Evolutionary conservation across 306 rosid genomes (phyloP).

Genomic region (Cucumis melo): DNA sequence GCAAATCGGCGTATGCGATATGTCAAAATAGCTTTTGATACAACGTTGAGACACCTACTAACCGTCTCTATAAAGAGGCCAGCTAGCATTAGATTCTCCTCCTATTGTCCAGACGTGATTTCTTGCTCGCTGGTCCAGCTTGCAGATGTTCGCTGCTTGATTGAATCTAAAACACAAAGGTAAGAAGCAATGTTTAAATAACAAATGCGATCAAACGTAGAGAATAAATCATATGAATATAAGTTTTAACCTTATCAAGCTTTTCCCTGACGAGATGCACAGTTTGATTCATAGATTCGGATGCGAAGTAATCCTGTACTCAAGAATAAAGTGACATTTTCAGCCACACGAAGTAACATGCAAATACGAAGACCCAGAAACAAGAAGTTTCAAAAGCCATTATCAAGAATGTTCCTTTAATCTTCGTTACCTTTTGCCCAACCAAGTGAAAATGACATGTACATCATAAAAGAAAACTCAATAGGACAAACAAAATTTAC

Average conservation of each 20-base stretch:
- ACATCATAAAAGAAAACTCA: not conserved
- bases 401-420: not conserved
- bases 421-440: not conserved
- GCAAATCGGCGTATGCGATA: not conserved
- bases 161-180: slow-evolving; percentile 35
- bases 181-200: not conserved
- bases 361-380: not conserved
- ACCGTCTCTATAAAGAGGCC: not conserved
- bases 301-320: slow-evolving; percentile 66
- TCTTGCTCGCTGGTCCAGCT: slow-evolving; percentile 48
- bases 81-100: slow-evolving; percentile 50
- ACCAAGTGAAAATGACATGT: not conserved
- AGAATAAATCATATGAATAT: not conserved
- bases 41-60: not conserved
- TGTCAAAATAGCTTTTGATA: not conserved
- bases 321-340: slow-evolving; percentile 7
- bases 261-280: slow-evolving; percentile 62
- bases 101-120: slow-evolving; percentile 56
- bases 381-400: not conserved
- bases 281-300: slow-evolving; percentile 76
- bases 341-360: not conserved
- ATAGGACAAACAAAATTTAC: not conserved
- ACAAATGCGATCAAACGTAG: not conserved
- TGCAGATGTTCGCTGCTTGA: slow-evolving; percentile 41
- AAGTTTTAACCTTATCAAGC: slow-evolving; percentile 60